These are phyloP conservation scores for Nitzschia sp. DNA, from an alignment of 108 stramenopile genomes.

Conservation along the genomic window DNA sequence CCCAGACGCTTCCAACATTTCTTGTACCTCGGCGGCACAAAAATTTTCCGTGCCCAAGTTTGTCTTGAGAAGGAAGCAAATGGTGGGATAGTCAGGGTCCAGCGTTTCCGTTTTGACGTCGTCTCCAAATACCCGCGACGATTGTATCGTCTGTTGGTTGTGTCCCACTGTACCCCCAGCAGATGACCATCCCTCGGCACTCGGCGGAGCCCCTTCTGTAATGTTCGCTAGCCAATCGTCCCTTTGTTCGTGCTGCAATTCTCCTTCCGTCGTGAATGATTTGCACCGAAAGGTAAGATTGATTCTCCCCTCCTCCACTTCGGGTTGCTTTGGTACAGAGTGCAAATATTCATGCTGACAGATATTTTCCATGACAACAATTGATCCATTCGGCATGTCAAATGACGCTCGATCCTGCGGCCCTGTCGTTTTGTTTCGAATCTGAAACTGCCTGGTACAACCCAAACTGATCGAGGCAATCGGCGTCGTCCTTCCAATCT, in stretches of 20 bases:
- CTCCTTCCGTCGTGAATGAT: slow-evolving; percentile 48
- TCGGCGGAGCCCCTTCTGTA: slow-evolving; percentile 20
- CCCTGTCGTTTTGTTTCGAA: slow-evolving; percentile 59
- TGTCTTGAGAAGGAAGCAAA: slow-evolving; percentile 46
- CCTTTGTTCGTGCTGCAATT: slow-evolving; percentile 53
- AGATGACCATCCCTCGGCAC: slow-evolving; percentile 17
- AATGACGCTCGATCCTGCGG: slow-evolving; percentile 46
- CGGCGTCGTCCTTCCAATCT: slow-evolving; percentile 65
- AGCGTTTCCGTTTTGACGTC: slow-evolving; percentile 17
- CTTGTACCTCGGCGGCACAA: slow-evolving; percentile 56
- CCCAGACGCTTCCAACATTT: slow-evolving; percentile 30
- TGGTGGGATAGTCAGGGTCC: neutral
- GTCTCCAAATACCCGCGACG: slow-evolving; percentile 44
- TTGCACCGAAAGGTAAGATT: slow-evolving; percentile 79
- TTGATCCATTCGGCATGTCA: slow-evolving; percentile 47
- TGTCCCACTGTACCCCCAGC: neutral
- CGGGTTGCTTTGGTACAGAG: slow-evolving; percentile 51
- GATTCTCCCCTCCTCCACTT: slow-evolving; percentile 57
- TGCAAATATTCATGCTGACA: slow-evolving; percentile 67
- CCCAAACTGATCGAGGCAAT: slow-evolving; percentile 70
- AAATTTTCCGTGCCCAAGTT: slow-evolving; percentile 72
- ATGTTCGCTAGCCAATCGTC: slow-evolving; percentile 56
- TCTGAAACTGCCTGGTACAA: slow-evolving; percentile 49
- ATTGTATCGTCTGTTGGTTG: neutral
- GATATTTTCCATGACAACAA: slow-evolving; percentile 65